Evolutionary conservation across 768 basidiomycete genomes (phyloP).

Genomic region (Sarcomyxa edulis): DNA sequence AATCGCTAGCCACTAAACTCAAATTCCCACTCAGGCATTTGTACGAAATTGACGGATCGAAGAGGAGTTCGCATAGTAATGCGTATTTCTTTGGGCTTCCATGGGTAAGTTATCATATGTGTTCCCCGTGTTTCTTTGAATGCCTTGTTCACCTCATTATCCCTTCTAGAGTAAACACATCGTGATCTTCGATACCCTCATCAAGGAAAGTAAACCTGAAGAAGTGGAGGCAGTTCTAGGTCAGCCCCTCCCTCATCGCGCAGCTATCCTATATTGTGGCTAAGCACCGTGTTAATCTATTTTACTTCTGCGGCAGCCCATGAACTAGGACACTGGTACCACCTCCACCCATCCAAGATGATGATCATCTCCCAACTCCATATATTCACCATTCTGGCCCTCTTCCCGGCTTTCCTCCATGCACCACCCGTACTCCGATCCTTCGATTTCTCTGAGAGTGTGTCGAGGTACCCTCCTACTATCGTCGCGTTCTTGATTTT

Average conservation of each 20-base stretch:
- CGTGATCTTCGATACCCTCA: constrained; percentile 95
- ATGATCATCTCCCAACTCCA: constrained; percentile 83
- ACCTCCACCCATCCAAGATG: constrained; percentile 86
- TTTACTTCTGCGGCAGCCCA: constrained; percentile 51
- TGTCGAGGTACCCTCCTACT: constrained; percentile 67
- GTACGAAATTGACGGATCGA: constrained; percentile 96
- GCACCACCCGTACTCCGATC: constrained; percentile 74
- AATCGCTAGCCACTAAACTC: constrained; percentile 71
- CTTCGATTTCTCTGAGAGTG: constrained; percentile 70
- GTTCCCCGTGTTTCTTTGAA: background rate
- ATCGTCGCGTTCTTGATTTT: constrained; percentile 85
- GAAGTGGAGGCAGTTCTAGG: constrained; percentile 96
- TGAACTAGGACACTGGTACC: constrained; percentile 96
- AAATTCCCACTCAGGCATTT: constrained; percentile 92
- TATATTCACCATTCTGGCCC: constrained; percentile 78
- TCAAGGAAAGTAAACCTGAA: constrained; percentile 83
- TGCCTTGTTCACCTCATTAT: background rate
- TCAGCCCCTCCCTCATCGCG: constrained; percentile 18
- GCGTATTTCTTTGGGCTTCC: constrained; percentile 99
- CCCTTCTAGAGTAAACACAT: constrained; percentile 76
- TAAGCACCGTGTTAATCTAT: too few species aligned
- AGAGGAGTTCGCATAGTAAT: constrained; percentile 92
- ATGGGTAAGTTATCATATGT: constrained; percentile 50
- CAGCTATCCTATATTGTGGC: too few species aligned
- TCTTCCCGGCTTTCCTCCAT: constrained; percentile 87